phyloP scores from a whole-genome alignment of 2,329 filamentous ascomycete species.

The Colletotrichum godetiae region DNA sequence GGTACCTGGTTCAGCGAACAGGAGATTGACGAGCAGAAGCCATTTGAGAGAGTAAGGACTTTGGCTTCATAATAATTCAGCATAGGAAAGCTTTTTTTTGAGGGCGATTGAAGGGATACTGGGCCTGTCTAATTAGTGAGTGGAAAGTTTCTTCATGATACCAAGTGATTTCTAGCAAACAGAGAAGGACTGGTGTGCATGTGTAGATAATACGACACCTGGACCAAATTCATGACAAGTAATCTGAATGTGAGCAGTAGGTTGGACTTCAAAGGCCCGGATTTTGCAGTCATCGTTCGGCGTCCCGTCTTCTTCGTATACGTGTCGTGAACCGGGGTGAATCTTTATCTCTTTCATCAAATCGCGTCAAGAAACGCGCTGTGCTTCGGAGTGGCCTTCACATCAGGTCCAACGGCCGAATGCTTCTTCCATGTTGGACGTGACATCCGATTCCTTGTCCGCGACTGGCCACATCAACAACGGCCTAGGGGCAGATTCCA shows the following conservation, averaged over 20 bases:
- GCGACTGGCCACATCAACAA: neutral
- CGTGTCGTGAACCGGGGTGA: neutral
- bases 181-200: neutral
- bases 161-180: neutral
- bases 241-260: too few species aligned
- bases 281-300: too few species aligned
- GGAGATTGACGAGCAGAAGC: constrained; percentile 61
- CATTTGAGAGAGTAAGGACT: constrained; percentile 32
- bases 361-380: neutral
- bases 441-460: neutral
- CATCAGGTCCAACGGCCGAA: neutral
- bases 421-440: neutral
- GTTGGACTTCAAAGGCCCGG: too few species aligned
- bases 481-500: neutral
- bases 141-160: constrained; percentile 1
- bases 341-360: neutral
- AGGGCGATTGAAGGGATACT: neutral
- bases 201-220: neutral
- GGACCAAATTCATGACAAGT: neutral
- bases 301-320: too few species aligned
- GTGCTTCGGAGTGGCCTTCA: neutral
- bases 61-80: neutral
- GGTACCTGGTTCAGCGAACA: constrained; percentile 69
- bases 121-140: neutral
- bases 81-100: neutral